Percentiles rank a stretch among this genome's conserved stretches.
These are phyloP conservation scores for Areca catechu DNA, from an alignment of 176 grass and related monocot species.

Conservation along the genomic window DNA sequence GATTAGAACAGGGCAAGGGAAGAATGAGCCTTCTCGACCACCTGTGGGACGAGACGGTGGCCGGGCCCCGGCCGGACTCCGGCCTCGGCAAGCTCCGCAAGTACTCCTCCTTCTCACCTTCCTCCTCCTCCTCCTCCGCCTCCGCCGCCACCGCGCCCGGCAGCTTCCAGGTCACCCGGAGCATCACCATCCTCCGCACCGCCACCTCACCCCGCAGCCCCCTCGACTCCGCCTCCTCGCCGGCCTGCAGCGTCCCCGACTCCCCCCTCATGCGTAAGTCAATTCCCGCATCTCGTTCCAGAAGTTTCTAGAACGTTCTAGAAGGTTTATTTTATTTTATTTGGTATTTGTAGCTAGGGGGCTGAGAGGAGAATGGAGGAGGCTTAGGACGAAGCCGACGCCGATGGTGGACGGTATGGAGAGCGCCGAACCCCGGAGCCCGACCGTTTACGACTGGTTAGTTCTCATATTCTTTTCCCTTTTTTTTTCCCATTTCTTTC, in stretches of 20 bases:
- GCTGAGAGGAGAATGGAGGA: constrained; percentile 6
- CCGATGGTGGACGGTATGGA: not conserved
- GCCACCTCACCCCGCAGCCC: not conserved
- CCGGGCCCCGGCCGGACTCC: constrained; percentile 8
- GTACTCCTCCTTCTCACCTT: not conserved
- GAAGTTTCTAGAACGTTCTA: not conserved
- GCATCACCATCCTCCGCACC: constrained; percentile 4
- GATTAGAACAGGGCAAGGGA: not conserved
- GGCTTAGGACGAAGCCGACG: not conserved
- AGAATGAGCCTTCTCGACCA: constrained; percentile 8
- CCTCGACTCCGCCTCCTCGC: not conserved
- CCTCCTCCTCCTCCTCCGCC: constrained; percentile 1
- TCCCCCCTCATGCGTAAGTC: constrained; percentile 2
- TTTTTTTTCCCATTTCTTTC: too few species aligned
- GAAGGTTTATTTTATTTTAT: not conserved
- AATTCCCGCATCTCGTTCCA: not conserved
- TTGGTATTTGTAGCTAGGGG: constrained; percentile 2
- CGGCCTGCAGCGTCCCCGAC: not conserved
- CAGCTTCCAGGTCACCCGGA: constrained; percentile 1
- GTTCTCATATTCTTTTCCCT: not conserved
- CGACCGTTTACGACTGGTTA: constrained; percentile 17
- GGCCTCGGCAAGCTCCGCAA: constrained; percentile 15
- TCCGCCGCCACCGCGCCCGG: not conserved
- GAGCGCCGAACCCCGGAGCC: not conserved
- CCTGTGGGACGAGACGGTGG: constrained; percentile 21